phyloP scores from a whole-genome alignment of 495 filamentous ascomycete species.

The Penicillium samsonianum region DNA sequence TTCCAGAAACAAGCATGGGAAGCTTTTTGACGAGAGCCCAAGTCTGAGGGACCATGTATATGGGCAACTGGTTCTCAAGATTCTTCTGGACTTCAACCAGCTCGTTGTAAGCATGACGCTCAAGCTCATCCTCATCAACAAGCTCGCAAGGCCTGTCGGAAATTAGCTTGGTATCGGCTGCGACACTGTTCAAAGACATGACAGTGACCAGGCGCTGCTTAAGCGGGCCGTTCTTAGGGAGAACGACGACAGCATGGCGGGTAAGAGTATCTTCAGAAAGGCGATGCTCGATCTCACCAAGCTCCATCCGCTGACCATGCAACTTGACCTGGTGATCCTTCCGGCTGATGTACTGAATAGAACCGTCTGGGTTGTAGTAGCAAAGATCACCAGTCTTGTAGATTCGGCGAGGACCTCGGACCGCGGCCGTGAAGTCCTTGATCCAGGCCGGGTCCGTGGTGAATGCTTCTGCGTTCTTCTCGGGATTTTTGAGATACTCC shows the following conservation, averaged over 20 bases:
- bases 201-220: conserved; percentile 46
- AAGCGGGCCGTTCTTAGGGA: conserved; percentile 43
- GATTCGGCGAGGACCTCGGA: conserved; percentile 34
- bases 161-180: conserved; percentile 31
- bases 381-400: conserved; percentile 56
- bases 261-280: conserved; percentile 35
- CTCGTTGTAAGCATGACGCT: conserved; percentile 28
- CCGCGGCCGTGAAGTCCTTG: conserved; percentile 23
- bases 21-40: conserved; percentile 47
- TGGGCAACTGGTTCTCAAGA: conserved; percentile 40
- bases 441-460: conserved; percentile 42
- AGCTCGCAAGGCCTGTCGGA: conserved; percentile 41
- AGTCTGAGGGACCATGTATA: conserved; percentile 52
- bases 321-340: conserved; percentile 69
- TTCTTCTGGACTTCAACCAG: conserved; percentile 41
- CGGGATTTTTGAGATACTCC: conserved; percentile 55
- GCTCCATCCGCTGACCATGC: conserved; percentile 67
- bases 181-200: conserved; percentile 40
- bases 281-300: conserved; percentile 53
- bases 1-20: conserved; percentile 52
- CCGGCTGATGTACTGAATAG: conserved; percentile 56
- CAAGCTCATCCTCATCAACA: conserved; percentile 28
- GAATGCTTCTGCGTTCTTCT: conserved; percentile 53
- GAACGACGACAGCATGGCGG: conserved; percentile 50
- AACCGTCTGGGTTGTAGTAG: conserved; percentile 55